Base-by-base conservation (phyloP, 805 yeast genomes). In the Kodamaea fukazawae region DNA sequence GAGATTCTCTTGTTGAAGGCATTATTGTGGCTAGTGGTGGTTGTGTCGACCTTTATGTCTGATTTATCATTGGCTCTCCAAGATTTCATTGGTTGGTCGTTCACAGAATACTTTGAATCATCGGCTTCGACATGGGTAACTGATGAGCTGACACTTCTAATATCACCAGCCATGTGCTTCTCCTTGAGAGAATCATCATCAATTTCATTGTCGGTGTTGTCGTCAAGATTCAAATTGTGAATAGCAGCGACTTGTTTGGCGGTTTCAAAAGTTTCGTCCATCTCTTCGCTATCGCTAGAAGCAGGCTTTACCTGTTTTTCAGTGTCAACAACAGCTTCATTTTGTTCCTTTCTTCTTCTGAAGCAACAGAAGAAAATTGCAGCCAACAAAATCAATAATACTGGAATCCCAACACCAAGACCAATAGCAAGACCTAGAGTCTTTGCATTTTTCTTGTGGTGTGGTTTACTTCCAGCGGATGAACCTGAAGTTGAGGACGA, bases 331-430 rank as follows among this genome's bases (percentile, higher is more conserved):
- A 31, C 34, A 9, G 48, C 51, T 31, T 54, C 51, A 7, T 49
- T 45, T 8, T 47, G 46, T 8, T 40, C 40, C 35, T 45, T 64
- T 54, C 48, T 62, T 54, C 58, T 70, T 46, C 50, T 67, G 51
- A 44, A 79, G 52, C 86, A 77, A 47, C 65, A 63, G 49, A 75
- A 68, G 45, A 83, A 64, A 2, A 81, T 23, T 0, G 67, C 69
- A 0, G 78, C 72, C 2, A 79, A 48, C 7, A 80, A 50, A 0
- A 85, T 50, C 2, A 73, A 73, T 0, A 74, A 55, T 0, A 75
- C 55, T 1, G 96, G 96, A 34, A 93, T 73, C 2, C 83, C 86
- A n/a, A 86, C 90, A 40, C 96, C 97, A 44, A 90, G 74, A 1
- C 90, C 96, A 55, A 91, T 85, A 0, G 96, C 96, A n/a, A 86